These are phyloP conservation scores for Scheffersomyces quercinus DNA, from an alignment of 1,139 yeast genomes.

Conservation along the genomic window DNA sequence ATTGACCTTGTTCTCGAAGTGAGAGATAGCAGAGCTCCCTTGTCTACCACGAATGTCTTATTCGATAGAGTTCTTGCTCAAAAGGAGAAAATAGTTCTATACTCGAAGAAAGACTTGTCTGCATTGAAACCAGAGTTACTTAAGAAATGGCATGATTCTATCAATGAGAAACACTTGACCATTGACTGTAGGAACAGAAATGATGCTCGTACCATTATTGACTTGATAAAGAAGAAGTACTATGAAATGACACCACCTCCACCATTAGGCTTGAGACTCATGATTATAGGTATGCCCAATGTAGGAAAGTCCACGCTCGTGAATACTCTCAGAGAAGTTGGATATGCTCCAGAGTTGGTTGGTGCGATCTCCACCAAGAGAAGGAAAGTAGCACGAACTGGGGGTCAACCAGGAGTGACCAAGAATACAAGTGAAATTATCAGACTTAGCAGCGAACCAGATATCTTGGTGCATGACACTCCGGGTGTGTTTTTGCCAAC, in stretches of 20 bases:
- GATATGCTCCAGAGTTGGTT: constrained; percentile 29
- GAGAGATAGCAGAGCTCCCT: constrained; percentile 87
- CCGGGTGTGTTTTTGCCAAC: constrained; percentile 91
- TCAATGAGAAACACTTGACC: constrained; percentile 55
- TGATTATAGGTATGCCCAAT: constrained; percentile 94
- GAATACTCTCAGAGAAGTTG: constrained; percentile 67
- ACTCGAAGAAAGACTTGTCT: constrained; percentile 66
- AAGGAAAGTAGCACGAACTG: constrained; percentile 78
- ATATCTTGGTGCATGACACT: constrained; percentile 77
- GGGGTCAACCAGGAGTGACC: constrained; percentile 91
- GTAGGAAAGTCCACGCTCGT: constrained; percentile 96
- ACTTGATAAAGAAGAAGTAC: constrained; percentile 47
- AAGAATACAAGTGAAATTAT: constrained; percentile 77
- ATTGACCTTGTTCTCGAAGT: constrained; percentile 81
- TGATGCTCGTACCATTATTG: constrained; percentile 55
- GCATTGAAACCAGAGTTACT: constrained; percentile 34
- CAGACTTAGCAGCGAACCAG: constrained; percentile 60
- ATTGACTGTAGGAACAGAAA: constrained; percentile 57
- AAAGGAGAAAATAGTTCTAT: constrained; percentile 61
- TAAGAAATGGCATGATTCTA: constrained; percentile 52
- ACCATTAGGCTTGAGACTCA: constrained; percentile 75
- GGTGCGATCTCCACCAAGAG: constrained; percentile 33
- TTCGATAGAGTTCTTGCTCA: constrained; percentile 66
- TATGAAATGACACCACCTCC: constrained; percentile 59
- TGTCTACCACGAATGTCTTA: constrained; percentile 79